Conservation (phyloP, 2,329 filamentous ascomycete species). For the Fusarium nodosum region DNA sequence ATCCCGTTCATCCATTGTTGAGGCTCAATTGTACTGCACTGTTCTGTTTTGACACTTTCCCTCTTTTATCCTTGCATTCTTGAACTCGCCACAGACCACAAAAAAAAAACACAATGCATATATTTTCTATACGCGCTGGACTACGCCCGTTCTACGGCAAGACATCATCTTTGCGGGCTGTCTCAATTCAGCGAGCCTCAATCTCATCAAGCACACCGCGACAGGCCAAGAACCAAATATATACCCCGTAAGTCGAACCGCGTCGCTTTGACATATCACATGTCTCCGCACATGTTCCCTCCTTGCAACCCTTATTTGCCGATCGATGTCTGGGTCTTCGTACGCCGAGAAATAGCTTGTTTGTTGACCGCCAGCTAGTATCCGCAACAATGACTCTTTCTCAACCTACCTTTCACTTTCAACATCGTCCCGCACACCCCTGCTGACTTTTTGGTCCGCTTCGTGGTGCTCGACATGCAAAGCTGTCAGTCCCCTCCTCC, state of each 20-base stretch:
- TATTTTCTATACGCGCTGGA: slow-evolving; percentile 8
- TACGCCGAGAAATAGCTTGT: slow-evolving; percentile 27
- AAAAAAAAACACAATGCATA: slow-evolving; percentile 15
- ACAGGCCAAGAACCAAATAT: slow-evolving; percentile 54
- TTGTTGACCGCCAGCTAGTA: slow-evolving; percentile 55
- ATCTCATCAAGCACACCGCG: slow-evolving; percentile 48
- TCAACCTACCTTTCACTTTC: slow-evolving; percentile 68
- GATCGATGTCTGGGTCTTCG: slow-evolving; percentile 28
- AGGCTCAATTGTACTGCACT: slow-evolving; percentile 12
- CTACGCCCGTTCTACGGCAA: slow-evolving; percentile 29
- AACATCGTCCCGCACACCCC: slow-evolving; percentile 65
- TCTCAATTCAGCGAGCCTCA: slow-evolving; percentile 25
- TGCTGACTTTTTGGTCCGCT: slow-evolving; percentile 73
- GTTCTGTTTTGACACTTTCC: neutral
- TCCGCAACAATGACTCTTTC: slow-evolving; percentile 68
- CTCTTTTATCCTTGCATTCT: neutral
- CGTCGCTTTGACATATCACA: slow-evolving; percentile 25
- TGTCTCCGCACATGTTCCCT: slow-evolving; percentile 25
- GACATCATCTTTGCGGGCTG: slow-evolving; percentile 7
- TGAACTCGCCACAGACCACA: neutral
- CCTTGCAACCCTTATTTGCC: slow-evolving; percentile 42
- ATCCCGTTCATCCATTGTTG: slow-evolving; percentile 24
- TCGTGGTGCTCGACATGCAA: slow-evolving; percentile 70
- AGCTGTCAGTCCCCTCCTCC: slow-evolving; percentile 63
- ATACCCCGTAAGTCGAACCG: slow-evolving; percentile 52